Conservation (phyloP, 2,329 filamentous ascomycete genomes). For the Ceratocystis ficicola region DNA sequence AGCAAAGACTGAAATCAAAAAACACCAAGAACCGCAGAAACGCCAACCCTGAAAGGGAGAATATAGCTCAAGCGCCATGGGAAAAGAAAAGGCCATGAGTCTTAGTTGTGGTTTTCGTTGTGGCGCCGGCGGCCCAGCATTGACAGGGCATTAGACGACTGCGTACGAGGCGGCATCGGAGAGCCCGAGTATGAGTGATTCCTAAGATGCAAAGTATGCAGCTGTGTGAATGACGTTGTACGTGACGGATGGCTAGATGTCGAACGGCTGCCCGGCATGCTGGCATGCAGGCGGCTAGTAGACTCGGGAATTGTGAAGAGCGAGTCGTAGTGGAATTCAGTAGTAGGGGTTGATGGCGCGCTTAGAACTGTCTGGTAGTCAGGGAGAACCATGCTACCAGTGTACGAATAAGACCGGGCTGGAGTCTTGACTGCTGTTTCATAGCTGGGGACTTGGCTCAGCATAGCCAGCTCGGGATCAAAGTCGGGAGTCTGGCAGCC, state of each 20-base stretch:
- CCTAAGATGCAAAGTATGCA: conserved; percentile 20
- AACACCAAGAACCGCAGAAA: background rate
- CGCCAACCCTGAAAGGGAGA: background rate
- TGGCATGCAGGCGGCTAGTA: conserved; percentile 17
- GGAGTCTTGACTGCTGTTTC: conserved; percentile 58
- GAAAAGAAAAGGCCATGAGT: background rate
- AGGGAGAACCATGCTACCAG: conserved; percentile 43
- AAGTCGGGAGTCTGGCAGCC: conserved; percentile 46
- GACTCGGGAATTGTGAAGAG: conserved; percentile 21
- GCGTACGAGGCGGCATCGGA: conserved; percentile 22
- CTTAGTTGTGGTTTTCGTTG: conserved; percentile 1
- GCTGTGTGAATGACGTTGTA: conserved; percentile 21
- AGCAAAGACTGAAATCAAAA: background rate
- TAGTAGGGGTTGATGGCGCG: conserved; percentile 21
- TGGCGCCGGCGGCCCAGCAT: conserved; percentile 20
- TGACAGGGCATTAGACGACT: conserved; percentile 20
- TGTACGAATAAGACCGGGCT: conserved; percentile 40
- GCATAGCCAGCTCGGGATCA: conserved; percentile 46
- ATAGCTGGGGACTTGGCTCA: conserved; percentile 68
- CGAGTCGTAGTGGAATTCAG: conserved; percentile 18
- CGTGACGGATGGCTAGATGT: conserved; percentile 20
- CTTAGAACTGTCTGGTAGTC: conserved; percentile 54
- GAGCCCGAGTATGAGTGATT: conserved; percentile 22
- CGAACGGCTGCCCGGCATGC: conserved; percentile 21
- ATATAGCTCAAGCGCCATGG: background rate